phyloP scores from a whole-genome alignment of 129 eudicot species.

The Daucus carota region DH1_v3.0 NC_030383.2:12312001-12312500 shows the following conservation, averaged over 20 bases:
- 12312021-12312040: background rate
- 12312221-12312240: constrained; percentile 53
- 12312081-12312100: background rate
- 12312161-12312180: constrained; percentile 74
- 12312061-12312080: background rate
- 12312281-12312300: background rate
- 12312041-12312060: background rate
- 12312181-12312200: constrained; percentile 75
- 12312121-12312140: constrained; percentile 9
- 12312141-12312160: constrained; percentile 71
- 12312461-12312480: background rate
- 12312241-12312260: constrained; percentile 44
- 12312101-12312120: background rate
- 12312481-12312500: background rate
- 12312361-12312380: background rate
- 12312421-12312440: background rate
- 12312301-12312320: background rate
- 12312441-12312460: background rate
- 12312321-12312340: no score
- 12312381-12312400: background rate
- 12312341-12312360: no score
- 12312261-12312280: background rate
- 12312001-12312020: constrained; percentile 7
- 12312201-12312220: constrained; percentile 78
- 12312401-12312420: background rate